Evolutionary conservation across 768 basidiomycete species (phyloP), one percentile per base, ranked within the genome.

Genomic region (Cystobasidium onofrii): DNA sequence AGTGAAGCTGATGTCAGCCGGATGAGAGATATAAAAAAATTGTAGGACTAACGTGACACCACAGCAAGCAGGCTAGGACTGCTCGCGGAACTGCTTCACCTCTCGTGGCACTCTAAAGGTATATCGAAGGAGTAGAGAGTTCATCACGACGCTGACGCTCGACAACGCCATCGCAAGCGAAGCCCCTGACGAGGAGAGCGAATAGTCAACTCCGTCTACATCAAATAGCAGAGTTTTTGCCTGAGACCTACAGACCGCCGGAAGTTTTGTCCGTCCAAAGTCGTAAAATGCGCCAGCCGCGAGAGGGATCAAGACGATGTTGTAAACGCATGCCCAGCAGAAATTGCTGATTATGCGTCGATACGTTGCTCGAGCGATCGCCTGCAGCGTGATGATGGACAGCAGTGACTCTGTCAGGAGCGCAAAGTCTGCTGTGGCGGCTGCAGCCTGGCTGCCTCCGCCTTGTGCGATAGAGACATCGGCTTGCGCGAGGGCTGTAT

Each of bases 341-440:
- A 76, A 76, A 55, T 76, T 76, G 36, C 57, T 44, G 36, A 76
- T 29, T 34, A 76, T 65, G 25, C 46, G 64, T 77, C 43, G 78
- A 79, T 55, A 80, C 77, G 77, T 82, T 78, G 76, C 76, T 25
- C 83, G 81, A 1, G 90, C 89, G 36, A 92, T 83, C 74, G 87
- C 84, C 29, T 85, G 83, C 43, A 92, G 81, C 0, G 86, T 87
- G 41, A 88, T 78, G 43, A 92, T 80, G 64, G 86, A 83, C 29
- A 81, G 79, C 3, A 92, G 84, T 74, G 75, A 73, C 29, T 81
- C 80, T 29, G 88, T 84, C 10, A 93, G 82, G 2, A 93, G 84
- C 67, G 91, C 86, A 79, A 93, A 93, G 62, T 88, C 86, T 36
- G 90, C 89, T 73, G 88, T 89, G 0, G 89, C 88, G 60, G 90